Evolutionary conservation across 768 basidiomycete genomes (phyloP).

Genomic region (Termitomyces sp.): DNA sequence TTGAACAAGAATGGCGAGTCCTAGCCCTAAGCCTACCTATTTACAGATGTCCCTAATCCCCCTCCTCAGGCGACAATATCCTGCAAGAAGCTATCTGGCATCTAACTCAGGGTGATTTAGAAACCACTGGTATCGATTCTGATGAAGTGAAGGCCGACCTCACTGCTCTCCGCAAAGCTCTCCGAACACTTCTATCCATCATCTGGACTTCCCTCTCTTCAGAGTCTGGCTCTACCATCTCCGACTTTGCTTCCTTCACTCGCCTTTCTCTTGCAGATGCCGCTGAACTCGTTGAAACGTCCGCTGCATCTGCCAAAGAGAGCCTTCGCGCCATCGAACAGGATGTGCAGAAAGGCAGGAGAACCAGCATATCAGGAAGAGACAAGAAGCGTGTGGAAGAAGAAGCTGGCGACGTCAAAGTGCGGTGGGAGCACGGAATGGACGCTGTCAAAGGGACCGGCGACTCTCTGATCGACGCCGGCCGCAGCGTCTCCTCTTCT

Average conservation of each 20-base stretch:
- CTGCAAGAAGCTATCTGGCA: conserved; percentile 69
- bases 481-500: conserved; percentile 39
- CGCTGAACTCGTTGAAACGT: conserved; percentile 53
- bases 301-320: conserved; percentile 51
- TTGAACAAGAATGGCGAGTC: conserved; percentile 54
- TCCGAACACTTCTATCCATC: conserved; percentile 49
- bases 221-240: conserved; percentile 51
- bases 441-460: conserved; percentile 60
- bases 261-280: conserved; percentile 66
- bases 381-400: conserved; percentile 47
- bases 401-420: conserved; percentile 44
- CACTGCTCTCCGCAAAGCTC: conserved; percentile 42
- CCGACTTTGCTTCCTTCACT: conserved; percentile 62
- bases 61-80: conserved; percentile 51
- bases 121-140: conserved; percentile 27
- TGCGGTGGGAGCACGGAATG: conserved; percentile 64
- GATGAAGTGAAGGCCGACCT: conserved; percentile 50
- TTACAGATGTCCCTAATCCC: neutral
- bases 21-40: fast-evolving
- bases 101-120: conserved; percentile 51
- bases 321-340: conserved; percentile 52
- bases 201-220: conserved; percentile 51
- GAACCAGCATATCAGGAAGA: conserved; percentile 50
- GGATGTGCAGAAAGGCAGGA: conserved; percentile 57
- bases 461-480: conserved; percentile 50